Percentiles rank a stretch among this genome's conserved stretches.
phyloP scores from a whole-genome alignment of 441 rosid genomes.

The Jatropha multifida region DNA sequence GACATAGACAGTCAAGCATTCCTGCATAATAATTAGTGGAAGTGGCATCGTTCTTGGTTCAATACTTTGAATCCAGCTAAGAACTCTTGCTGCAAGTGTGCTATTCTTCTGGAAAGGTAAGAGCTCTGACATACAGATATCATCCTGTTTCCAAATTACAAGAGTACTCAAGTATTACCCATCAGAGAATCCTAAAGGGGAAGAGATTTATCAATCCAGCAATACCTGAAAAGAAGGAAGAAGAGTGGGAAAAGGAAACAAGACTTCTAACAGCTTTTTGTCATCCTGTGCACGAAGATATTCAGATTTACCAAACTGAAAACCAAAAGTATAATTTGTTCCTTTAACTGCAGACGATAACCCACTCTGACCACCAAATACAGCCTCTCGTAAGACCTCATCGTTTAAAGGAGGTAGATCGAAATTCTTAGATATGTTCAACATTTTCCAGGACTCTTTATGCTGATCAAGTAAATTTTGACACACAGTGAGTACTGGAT shows the following conservation, averaged over 20 bases:
- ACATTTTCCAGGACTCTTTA: slow-evolving; percentile 44
- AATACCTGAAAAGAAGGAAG: slow-evolving; percentile 85
- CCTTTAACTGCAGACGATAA: slow-evolving; percentile 41
- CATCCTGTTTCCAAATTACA: slow-evolving; percentile 46
- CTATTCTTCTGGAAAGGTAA: slow-evolving; percentile 90
- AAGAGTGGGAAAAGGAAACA: slow-evolving; percentile 88
- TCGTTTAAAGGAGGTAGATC: slow-evolving; percentile 78
- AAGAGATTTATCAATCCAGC: slow-evolving; percentile 19
- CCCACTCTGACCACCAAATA: slow-evolving; percentile 47
- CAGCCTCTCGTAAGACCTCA: slow-evolving; percentile 57
- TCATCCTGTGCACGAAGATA: slow-evolving; percentile 59
- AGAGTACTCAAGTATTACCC: slow-evolving; percentile 2
- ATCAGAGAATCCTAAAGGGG: not conserved
- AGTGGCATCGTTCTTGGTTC: slow-evolving; percentile 66
- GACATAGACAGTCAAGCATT: slow-evolving; percentile 68
- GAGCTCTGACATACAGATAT: slow-evolving; percentile 55
- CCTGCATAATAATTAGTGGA: slow-evolving; percentile 84
- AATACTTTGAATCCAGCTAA: slow-evolving; percentile 63
- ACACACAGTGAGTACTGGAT: slow-evolving; percentile 67
- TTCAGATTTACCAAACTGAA: slow-evolving; percentile 62
- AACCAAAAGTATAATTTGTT: slow-evolving; percentile 72
- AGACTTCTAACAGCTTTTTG: slow-evolving; percentile 50
- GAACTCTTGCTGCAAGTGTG: slow-evolving; percentile 78
- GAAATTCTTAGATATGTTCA: slow-evolving; percentile 61
- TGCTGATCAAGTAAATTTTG: slow-evolving; percentile 50